A percentile compares a stretch with the other conserved stretches of the same genome.
Evolutionary conservation across 2,329 filamentous ascomycete species (phyloP).

Genomic region (Verruconis gallopava): DNA sequence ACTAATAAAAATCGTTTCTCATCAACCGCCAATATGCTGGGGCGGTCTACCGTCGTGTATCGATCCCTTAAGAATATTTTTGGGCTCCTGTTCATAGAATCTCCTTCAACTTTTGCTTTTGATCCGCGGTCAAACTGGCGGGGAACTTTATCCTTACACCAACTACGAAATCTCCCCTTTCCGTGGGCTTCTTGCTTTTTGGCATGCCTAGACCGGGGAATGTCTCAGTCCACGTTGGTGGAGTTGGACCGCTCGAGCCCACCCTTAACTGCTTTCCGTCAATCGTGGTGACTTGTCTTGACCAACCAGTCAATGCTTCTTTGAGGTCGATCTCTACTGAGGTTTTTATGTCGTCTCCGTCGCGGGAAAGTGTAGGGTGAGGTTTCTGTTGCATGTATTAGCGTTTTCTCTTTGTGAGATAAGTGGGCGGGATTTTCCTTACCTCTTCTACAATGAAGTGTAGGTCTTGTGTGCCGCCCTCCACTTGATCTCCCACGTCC

Average conservation of each 20-base stretch:
- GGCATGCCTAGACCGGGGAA: slow-evolving; percentile 91
- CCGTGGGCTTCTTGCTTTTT: slow-evolving; percentile 72
- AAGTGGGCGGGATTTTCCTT: slow-evolving; percentile 25
- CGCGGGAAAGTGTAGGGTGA: slow-evolving; percentile 71
- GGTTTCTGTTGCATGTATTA: slow-evolving; percentile 51
- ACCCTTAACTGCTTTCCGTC: slow-evolving; percentile 77
- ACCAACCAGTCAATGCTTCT: slow-evolving; percentile 91
- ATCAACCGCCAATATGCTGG: too few relatives aligned
- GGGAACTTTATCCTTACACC: slow-evolving; percentile 92
- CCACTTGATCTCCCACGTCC: slow-evolving; percentile 94
- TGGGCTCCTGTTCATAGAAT: slow-evolving; percentile 48
- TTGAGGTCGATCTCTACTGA: slow-evolving; percentile 75
- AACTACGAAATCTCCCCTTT: slow-evolving; percentile 78
- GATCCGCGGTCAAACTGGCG: slow-evolving; percentile 55
- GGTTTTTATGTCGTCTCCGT: slow-evolving; percentile 75
- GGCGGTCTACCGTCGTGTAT: too few relatives aligned
- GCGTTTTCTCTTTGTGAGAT: slow-evolving; percentile 21
- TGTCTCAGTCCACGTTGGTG: slow-evolving; percentile 65
- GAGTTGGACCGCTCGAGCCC: slow-evolving; percentile 70
- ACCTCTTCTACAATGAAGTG: slow-evolving; percentile 94
- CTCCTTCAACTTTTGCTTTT: slow-evolving; percentile 71
- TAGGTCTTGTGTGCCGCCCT: slow-evolving; percentile 87
- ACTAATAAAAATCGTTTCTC: not conserved
- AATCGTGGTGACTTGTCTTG: slow-evolving; percentile 80
- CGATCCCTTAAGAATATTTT: too few relatives aligned